Conservation (phyloP, 2,329 filamentous ascomycete genomes). For the Ploettnerulaceae sp. region DNA sequence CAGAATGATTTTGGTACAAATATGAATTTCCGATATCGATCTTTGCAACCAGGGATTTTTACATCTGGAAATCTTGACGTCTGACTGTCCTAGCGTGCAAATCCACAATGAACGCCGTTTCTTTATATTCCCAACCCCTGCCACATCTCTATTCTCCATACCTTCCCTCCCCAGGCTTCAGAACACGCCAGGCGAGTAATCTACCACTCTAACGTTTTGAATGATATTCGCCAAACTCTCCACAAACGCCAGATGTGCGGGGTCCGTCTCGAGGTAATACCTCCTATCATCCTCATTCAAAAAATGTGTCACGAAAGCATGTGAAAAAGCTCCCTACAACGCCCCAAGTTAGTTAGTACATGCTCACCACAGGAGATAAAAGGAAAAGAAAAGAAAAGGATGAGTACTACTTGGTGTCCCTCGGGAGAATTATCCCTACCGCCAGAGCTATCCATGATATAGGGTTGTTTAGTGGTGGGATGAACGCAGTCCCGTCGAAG, state of each 20-base stretch:
- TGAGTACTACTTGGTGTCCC: conserved; percentile 48
- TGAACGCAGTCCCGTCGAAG: conserved; percentile 56
- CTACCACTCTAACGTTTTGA: conserved; percentile 52
- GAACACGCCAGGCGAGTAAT: conserved; percentile 52
- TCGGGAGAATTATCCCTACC: conserved; percentile 60
- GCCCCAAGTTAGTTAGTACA: not conserved
- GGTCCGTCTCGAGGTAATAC: conserved; percentile 64
- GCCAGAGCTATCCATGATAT: conserved; percentile 54
- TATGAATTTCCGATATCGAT: not conserved
- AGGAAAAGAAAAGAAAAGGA: conserved; percentile 4
- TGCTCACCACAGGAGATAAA: not conserved
- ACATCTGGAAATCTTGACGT: not conserved
- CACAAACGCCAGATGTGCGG: conserved; percentile 57
- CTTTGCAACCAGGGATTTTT: not conserved
- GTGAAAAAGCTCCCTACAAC: conserved; percentile 56
- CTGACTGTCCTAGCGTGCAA: too few species aligned
- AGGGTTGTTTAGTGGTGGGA: conserved; percentile 52
- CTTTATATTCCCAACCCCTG: not conserved
- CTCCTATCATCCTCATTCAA: conserved; percentile 56
- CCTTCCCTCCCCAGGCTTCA: conserved; percentile 21
- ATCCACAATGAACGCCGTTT: too few species aligned
- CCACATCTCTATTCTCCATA: not conserved
- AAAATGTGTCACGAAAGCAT: conserved; percentile 67
- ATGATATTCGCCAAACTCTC: conserved; percentile 44
- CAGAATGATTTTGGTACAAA: conserved; percentile 12